Evolutionary conservation across 1,139 yeast genomes (phyloP).

Genomic region (Arxiozyma slooffiae): DNA sequence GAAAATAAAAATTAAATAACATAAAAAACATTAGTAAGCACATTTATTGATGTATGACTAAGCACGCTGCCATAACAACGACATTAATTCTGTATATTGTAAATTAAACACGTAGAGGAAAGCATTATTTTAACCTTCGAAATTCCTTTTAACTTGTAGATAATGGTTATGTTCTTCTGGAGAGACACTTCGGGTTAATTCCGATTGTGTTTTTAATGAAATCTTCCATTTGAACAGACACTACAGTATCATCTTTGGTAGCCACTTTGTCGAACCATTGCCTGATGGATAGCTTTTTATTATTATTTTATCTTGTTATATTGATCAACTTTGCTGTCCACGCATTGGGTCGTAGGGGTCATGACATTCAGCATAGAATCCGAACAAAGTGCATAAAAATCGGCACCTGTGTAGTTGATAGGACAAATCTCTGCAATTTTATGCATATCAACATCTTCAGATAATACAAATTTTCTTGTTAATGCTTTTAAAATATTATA

Average conservation of each 20-base stretch:
- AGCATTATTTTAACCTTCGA: slow-evolving; percentile 36
- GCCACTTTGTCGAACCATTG: slow-evolving; percentile 93
- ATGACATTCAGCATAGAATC: slow-evolving; percentile 94
- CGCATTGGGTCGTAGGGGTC: slow-evolving; percentile 75
- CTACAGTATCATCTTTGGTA: slow-evolving; percentile 54
- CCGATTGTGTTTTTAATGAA: slow-evolving; percentile 63
- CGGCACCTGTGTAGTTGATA: slow-evolving; percentile 92
- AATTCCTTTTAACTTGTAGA: slow-evolving; percentile 61
- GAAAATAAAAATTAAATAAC: too few relatives aligned
- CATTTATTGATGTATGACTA: not conserved
- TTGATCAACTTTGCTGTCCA: slow-evolving; percentile 52
- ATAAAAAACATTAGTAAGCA: not conserved
- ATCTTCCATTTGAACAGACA: slow-evolving; percentile 60
- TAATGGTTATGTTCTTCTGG: slow-evolving; percentile 81
- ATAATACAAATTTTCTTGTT: slow-evolving; percentile 70
- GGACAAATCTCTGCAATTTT: slow-evolving; percentile 67
- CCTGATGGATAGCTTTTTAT: slow-evolving; percentile 46
- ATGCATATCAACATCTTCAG: slow-evolving; percentile 48
- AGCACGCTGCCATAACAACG: not conserved
- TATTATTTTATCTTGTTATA: slow-evolving; percentile 41
- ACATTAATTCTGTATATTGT: not conserved
- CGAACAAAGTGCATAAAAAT: slow-evolving; percentile 88
- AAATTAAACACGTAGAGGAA: not conserved
- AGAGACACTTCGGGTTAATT: slow-evolving; percentile 76
- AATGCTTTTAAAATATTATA: slow-evolving; percentile 76